A percentile compares a stretch with the other conserved stretches of the same genome.
phyloP scores from a whole-genome alignment of 2,329 filamentous ascomycete genomes.

The Cladophialophora psammophila region DNA sequence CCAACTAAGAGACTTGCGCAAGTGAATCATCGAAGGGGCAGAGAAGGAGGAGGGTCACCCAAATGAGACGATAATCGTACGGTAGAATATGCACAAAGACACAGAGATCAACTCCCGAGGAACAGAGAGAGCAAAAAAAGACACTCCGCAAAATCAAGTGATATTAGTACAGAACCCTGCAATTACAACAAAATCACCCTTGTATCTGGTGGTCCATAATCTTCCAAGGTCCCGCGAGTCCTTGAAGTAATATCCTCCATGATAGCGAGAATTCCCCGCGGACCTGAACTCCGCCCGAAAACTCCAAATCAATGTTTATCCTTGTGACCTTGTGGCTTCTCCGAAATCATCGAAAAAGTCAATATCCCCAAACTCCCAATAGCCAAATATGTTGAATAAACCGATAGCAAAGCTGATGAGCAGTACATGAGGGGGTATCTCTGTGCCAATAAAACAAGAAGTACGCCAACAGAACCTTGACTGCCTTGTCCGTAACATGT shows the following conservation, averaged over 20 bases:
- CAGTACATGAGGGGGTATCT: constrained; percentile 20
- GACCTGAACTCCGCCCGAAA: neutral
- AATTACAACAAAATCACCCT: neutral
- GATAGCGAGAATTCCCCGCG: neutral
- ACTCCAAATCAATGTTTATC: constrained; percentile 4
- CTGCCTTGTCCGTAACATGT: constrained; percentile 18
- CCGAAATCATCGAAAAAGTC: neutral
- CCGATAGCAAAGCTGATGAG: constrained; percentile 2
- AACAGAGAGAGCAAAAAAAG: neutral
- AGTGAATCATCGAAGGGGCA: too few species aligned
- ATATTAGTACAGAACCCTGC: constrained; percentile 12
- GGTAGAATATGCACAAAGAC: neutral
- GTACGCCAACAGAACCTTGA: constrained; percentile 8
- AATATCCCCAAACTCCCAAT: neutral
- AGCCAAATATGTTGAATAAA: constrained; percentile 1
- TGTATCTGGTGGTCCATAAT: constrained; percentile 9
- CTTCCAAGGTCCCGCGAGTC: constrained; percentile 1
- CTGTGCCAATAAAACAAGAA: constrained; percentile 19
- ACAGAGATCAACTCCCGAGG: neutral
- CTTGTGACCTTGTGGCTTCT: neutral
- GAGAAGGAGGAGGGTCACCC: too few species aligned
- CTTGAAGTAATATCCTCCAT: constrained; percentile 8
- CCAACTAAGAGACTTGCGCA: too few species aligned
- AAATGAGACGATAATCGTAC: neutral
- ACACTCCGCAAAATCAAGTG: neutral